Evolutionary conservation across 2,329 filamentous ascomycete genomes (phyloP).

Genomic region (Penicillium sp.): DNA sequence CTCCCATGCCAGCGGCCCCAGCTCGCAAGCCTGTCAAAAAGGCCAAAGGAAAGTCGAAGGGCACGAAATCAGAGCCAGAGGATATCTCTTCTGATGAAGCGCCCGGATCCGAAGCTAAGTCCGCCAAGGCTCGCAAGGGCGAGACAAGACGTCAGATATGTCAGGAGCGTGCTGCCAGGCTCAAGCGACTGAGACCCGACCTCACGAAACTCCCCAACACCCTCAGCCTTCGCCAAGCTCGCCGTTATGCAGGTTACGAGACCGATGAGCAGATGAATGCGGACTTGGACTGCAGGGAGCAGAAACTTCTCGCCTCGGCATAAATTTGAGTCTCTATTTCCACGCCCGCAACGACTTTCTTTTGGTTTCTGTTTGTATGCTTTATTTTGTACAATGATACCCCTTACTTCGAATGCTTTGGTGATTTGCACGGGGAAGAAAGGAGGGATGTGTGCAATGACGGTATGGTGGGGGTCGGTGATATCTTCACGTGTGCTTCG

Average conservation of each 20-base stretch:
- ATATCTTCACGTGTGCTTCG: neutral
- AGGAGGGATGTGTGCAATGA: neutral
- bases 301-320: conserved; percentile 9
- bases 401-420: conserved; percentile 9
- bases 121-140: conserved; percentile 22
- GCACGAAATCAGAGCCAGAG: conserved; percentile 2
- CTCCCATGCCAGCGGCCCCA: neutral
- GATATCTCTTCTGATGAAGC: conserved; percentile 6
- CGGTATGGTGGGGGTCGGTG: neutral
- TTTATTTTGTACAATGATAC: conserved; percentile 13
- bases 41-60: neutral
- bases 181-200: conserved; percentile 33
- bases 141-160: conserved; percentile 28
- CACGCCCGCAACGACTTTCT: conserved; percentile 7
- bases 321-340: neutral
- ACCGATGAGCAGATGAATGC: conserved; percentile 33
- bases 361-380: conserved; percentile 6
- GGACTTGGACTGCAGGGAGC: conserved; percentile 28
- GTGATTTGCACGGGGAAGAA: conserved; percentile 1
- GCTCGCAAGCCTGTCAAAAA: neutral
- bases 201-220: conserved; percentile 21
- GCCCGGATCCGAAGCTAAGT: conserved; percentile 3
- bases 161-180: conserved; percentile 30
- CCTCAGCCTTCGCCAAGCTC: conserved; percentile 29
- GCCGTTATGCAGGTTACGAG: conserved; percentile 33